Base-by-base conservation (phyloP, 768 basidiomycete species). In the Agrocybe pediades region DNA sequence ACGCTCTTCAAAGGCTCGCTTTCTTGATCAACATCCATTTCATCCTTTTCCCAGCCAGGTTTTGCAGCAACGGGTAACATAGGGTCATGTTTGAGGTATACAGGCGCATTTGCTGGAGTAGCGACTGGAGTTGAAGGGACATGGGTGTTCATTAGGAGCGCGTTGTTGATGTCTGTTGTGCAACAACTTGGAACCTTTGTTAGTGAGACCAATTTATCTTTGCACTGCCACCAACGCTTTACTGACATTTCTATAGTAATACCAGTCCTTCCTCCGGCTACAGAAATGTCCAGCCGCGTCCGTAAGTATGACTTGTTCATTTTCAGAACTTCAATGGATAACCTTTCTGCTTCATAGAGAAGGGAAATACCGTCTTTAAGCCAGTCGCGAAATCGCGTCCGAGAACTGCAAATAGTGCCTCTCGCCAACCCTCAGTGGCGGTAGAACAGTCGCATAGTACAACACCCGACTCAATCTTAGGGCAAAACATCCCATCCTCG, bases 361-460 rank as follows among this genome's bases (percentile, higher is more conserved):
- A 91, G 65, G 88, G 88, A 15, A 75, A 79, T 7, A 78, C 84
- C 5, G 67, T 89, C 49, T 91, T 91, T 60, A 81, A 79, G 63
- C 88, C 88, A n/a, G 76, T 87, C 3, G 74, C 71, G 13, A 86
- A 84, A 63, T 69, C 80, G 8, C 76, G 86, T 43, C 61, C 77
- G 13, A 82, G 85, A 23, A 63, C 71, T 42, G 58, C 60, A 9
- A 59, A 59, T 19, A 57, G 49, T 25, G 51, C 46, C 42, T 65
- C 66, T 58, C 68, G 64, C 53, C 74, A 75, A 53, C 20, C 63
- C 16, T 68, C 70, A 49, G 57, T 62, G 17, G 49, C 52, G 11
- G 47, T 62, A 16, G 67, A 68, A 27, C 41, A 44, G 29, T 36
- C 36, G 2, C 30, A 44, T 24, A 23, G 6, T 5, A 45, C 47